phyloP scores from a whole-genome alignment of 1,284 basidiomycete species.

The Anthracocystis walkeri region DNA sequence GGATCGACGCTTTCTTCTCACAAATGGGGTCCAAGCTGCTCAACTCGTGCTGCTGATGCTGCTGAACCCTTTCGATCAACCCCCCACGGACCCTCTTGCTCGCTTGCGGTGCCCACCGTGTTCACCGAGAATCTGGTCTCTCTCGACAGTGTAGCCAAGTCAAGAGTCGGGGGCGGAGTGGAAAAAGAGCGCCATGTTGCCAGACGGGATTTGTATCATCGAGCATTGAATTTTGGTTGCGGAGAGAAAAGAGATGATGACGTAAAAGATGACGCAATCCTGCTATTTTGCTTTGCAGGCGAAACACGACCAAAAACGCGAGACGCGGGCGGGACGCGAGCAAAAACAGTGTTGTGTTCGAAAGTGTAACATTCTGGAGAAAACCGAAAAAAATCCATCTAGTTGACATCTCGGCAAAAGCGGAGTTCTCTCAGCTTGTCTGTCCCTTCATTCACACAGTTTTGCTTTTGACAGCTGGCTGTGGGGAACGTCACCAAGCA shows the following conservation, averaged over 20 bases:
- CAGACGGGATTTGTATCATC: slow-evolving; percentile 2
- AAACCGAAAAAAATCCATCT: too few species aligned
- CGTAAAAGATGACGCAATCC: slow-evolving; percentile 43
- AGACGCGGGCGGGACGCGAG: background rate
- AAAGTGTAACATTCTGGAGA: background rate
- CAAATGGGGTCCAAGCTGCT: too few species aligned
- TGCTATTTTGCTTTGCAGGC: background rate
- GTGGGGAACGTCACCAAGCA: background rate
- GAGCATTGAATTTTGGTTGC: background rate
- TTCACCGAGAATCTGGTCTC: too few species aligned
- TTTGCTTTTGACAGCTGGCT: background rate
- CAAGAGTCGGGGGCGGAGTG: too few species aligned
- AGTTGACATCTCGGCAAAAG: background rate
- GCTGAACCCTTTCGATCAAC: too few species aligned
- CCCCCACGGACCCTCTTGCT: too few species aligned
- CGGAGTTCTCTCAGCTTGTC: background rate
- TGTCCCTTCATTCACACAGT: background rate
- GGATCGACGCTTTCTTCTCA: too few species aligned
- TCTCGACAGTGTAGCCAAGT: too few species aligned
- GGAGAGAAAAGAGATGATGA: slow-evolving; percentile 12
- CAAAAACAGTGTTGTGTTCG: background rate
- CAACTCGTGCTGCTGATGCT: too few species aligned
- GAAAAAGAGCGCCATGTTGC: too few species aligned
- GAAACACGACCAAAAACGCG: background rate
- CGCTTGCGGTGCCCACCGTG: too few species aligned